A percentile compares a stretch with the other conserved stretches of the same genome.
phyloP scores from a whole-genome alignment of 352 stramenopile genomes.

The Pythium aquatile region DNA sequence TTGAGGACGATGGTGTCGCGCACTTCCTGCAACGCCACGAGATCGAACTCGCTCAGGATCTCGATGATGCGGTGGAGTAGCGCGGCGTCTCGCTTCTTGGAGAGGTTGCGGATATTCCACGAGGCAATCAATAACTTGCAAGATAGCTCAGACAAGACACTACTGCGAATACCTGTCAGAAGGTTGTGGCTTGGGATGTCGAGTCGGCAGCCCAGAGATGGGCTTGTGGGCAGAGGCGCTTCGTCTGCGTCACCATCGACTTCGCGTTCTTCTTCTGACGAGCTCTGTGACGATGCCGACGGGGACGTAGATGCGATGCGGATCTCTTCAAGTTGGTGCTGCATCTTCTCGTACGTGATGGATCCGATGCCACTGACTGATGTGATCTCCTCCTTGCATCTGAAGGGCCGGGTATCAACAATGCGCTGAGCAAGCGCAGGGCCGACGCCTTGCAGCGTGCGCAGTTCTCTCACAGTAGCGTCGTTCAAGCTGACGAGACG shows the following conservation, averaged over 20 bases:
- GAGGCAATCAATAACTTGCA: conserved; percentile 48
- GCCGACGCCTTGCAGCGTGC: conserved; percentile 42
- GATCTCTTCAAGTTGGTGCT: conserved; percentile 19
- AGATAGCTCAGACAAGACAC: conserved; percentile 25
- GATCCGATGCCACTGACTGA: conserved; percentile 45
- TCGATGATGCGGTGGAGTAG: conserved; percentile 47
- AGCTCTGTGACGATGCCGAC: neutral
- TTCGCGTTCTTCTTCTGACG: conserved; percentile 2
- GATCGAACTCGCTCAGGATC: conserved; percentile 56
- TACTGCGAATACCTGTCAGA: conserved; percentile 36
- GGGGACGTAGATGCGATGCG: neutral
- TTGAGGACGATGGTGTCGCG: conserved; percentile 64
- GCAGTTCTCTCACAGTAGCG: conserved; percentile 37
- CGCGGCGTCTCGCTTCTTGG: conserved; percentile 36
- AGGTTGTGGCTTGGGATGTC: conserved; percentile 32
- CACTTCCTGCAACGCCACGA: conserved; percentile 68
- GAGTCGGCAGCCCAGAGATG: neutral
- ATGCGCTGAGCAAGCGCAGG: conserved; percentile 42
- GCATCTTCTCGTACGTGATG: conserved; percentile 43
- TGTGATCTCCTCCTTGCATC: conserved; percentile 46
- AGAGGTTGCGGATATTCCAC: conserved; percentile 80
- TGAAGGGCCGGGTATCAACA: conserved; percentile 43
- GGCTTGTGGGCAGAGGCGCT: neutral
- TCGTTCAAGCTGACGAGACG: conserved; percentile 45
- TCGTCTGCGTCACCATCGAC: neutral